Percentiles rank a stretch among this genome's conserved stretches.
Conservation (phyloP, 1,139 yeast genomes). For the Geotrichum bryndzae region DNA sequence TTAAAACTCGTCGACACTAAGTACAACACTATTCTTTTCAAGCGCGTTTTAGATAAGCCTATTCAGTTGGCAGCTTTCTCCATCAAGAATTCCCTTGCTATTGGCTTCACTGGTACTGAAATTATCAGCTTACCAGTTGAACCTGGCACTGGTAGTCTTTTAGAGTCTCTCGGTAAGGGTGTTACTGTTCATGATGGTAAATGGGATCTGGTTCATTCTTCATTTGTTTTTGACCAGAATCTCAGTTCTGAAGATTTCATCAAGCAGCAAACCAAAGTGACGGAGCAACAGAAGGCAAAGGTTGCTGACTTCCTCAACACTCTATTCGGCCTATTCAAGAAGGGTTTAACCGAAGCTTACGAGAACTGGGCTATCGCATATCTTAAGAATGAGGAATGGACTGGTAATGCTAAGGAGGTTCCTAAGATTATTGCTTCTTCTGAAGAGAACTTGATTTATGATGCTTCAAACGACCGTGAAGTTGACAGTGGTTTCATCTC, state of each 20-base stretch:
- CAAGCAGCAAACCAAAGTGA: conserved; percentile 4
- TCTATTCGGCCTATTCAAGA: conserved; percentile 9
- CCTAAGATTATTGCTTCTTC: conserved; percentile 14
- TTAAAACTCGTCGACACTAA: conserved; percentile 39
- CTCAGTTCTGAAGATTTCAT: conserved; percentile 1
- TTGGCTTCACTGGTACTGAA: conserved; percentile 19
- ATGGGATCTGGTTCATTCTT: conserved; percentile 13
- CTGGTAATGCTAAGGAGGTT: conserved; percentile 20
- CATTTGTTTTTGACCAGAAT: conserved; percentile 10
- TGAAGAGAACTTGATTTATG: conserved; percentile 39
- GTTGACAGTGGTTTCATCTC: conserved; percentile 55
- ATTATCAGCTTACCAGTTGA: conserved; percentile 46
- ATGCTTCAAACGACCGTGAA: conserved; percentile 61
- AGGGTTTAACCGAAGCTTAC: conserved; percentile 22
- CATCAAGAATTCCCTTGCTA: conserved; percentile 20
- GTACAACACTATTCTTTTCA: conserved; percentile 39
- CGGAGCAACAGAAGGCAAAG: conserved; percentile 1
- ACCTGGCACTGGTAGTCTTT: conserved; percentile 63
- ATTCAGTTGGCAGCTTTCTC: conserved; percentile 23
- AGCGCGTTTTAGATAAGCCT: conserved; percentile 27
- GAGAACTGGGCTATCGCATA: conserved; percentile 28
- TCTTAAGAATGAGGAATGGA: conserved; percentile 29
- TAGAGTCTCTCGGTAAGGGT: conserved; percentile 69
- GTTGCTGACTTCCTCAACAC: neutral
- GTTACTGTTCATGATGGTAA: conserved; percentile 28